Conservation (phyloP, 192 early-diverging fungal species). For the Coemansia nantahalensis region DNA sequence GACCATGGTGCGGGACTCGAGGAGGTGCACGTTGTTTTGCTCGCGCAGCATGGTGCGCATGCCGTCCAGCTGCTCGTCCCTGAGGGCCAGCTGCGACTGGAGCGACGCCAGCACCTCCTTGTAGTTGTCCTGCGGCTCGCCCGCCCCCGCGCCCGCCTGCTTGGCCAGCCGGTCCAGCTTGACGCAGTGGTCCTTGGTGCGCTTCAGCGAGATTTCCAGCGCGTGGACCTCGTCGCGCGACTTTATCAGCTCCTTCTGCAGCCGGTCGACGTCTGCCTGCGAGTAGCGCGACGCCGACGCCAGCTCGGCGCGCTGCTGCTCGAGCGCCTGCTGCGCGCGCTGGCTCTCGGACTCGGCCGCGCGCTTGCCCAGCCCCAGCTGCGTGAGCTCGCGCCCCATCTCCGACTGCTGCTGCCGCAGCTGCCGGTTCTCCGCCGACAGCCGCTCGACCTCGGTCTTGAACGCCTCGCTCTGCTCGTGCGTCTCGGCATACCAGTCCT, state of each 20-base stretch:
- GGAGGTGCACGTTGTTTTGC: slow-evolving; percentile 50
- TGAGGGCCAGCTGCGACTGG: slow-evolving; percentile 42
- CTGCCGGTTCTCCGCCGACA: slow-evolving; percentile 54
- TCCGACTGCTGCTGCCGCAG: slow-evolving; percentile 26
- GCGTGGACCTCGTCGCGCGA: slow-evolving; percentile 43
- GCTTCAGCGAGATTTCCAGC: slow-evolving; percentile 39
- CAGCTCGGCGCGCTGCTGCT: slow-evolving; percentile 23
- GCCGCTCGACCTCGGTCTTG: slow-evolving; percentile 32
- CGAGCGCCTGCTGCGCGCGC: slow-evolving; percentile 22
- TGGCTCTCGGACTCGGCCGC: slow-evolving; percentile 25
- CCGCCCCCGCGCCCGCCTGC: slow-evolving; percentile 8
- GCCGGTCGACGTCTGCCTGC: slow-evolving; percentile 33
- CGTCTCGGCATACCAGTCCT: slow-evolving; percentile 48
- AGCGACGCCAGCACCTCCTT: slow-evolving; percentile 59
- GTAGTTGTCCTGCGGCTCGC: slow-evolving; percentile 23
- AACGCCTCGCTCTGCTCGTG: slow-evolving; percentile 36
- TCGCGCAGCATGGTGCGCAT: slow-evolving; percentile 67
- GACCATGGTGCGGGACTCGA: slow-evolving; percentile 79
- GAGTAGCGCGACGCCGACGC: slow-evolving; percentile 19
- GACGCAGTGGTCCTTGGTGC: slow-evolving; percentile 47
- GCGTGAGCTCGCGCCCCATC: slow-evolving; percentile 30
- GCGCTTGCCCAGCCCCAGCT: slow-evolving; percentile 26
- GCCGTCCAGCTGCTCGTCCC: slow-evolving; percentile 60
- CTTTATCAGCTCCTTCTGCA: slow-evolving; percentile 47
- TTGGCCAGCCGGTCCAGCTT: slow-evolving; percentile 31